Evolutionary conservation across 371 early-diverging fungal genomes (phyloP).

Genomic region (Agmasoma carcini): DNA sequence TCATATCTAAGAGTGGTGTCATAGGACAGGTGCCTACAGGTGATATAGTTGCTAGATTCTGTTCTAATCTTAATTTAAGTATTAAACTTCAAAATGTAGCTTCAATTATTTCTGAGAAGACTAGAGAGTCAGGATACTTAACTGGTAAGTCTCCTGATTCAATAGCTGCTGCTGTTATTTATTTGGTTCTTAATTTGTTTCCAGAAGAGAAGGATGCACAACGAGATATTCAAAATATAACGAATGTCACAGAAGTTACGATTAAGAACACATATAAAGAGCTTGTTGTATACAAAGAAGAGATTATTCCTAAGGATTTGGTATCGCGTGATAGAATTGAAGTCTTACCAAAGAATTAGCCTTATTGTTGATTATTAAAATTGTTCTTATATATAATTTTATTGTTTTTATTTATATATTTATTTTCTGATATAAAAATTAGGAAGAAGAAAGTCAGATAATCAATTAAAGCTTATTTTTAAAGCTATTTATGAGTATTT

Average conservation of each 20-base stretch:
- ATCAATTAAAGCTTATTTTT: no score
- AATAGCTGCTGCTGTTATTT: constrained; percentile 55
- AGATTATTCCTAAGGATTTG: constrained; percentile 48
- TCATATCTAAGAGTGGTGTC: constrained; percentile 52
- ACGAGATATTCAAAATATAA: constrained; percentile 51
- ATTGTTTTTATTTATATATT: no score
- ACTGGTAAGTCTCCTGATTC: constrained; percentile 55
- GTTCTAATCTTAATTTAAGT: constrained; percentile 52
- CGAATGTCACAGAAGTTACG: constrained; percentile 55
- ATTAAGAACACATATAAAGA: constrained; percentile 56
- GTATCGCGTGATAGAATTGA: constrained; percentile 22
- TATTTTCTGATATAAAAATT: no score
- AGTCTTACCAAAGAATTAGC: neutral
- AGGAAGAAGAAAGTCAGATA: no score
- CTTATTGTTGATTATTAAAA: no score
- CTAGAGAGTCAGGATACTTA: constrained; percentile 44
- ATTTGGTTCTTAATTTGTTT: constrained; percentile 51
- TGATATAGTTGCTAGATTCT: constrained; percentile 57
- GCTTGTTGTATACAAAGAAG: constrained; percentile 45
- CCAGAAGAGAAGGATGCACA: constrained; percentile 47
- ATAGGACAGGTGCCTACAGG: constrained; percentile 48
- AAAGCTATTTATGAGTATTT: no score
- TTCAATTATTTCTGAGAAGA: constrained; percentile 36
- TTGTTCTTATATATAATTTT: no score
- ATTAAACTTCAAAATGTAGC: constrained; percentile 52